Conservation (phyloP, 148 eudicot species). For the Arbutus unedo region DNA sequence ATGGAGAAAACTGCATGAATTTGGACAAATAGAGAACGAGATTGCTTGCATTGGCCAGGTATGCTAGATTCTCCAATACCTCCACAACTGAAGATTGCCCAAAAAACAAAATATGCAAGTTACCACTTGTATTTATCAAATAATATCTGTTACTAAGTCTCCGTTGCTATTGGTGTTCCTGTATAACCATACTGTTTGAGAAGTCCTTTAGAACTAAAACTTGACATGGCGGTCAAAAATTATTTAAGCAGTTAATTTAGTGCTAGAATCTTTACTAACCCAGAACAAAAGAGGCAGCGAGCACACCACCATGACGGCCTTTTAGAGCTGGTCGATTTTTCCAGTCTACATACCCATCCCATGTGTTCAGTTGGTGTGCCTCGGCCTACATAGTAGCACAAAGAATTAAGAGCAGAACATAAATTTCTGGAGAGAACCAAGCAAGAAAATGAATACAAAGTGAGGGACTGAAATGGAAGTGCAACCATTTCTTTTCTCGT, state of each 20-base stretch:
- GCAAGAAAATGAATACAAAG: neutral
- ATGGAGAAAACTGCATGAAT: conserved; percentile 74
- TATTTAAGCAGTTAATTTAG: neutral
- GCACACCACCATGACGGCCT: conserved; percentile 67
- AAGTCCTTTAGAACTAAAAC: neutral
- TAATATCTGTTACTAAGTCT: neutral
- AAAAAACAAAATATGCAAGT: neutral
- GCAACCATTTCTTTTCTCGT: conserved; percentile 32
- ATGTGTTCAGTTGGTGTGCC: conserved; percentile 26
- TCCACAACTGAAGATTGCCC: conserved; percentile 50
- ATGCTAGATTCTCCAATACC: conserved; percentile 82
- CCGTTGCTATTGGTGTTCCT: neutral
- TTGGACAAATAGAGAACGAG: conserved; percentile 66
- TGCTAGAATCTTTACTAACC: conserved; percentile 35
- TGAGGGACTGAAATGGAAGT: conserved; percentile 6
- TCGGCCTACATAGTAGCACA: conserved; percentile 37
- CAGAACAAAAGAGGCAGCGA: conserved; percentile 66
- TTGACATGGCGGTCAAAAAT: neutral
- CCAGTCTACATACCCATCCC: conserved; percentile 74
- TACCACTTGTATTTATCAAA: neutral
- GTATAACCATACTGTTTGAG: neutral
- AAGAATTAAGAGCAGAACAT: neutral
- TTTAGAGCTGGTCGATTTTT: conserved; percentile 51
- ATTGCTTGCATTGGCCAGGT: conserved; percentile 86
- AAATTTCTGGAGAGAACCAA: neutral